phyloP scores from a whole-genome alignment of 1,284 basidiomycete species.

The Moesziomyces parantarcticus region DNA sequence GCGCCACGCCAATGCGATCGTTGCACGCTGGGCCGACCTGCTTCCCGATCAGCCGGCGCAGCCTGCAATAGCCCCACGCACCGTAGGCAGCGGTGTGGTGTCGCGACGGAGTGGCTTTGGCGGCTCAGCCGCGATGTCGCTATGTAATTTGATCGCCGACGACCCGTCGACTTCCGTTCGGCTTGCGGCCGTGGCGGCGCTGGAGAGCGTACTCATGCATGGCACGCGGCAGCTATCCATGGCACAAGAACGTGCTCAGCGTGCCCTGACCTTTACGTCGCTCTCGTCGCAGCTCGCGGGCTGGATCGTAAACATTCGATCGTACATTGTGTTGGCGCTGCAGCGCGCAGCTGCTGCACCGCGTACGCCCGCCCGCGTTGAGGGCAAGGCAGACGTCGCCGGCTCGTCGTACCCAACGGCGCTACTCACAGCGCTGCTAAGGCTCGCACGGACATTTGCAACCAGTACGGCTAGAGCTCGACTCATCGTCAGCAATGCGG shows the following conservation, averaged over 20 bases:
- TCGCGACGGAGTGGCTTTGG: background rate
- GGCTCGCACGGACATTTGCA: slow-evolving; percentile 21
- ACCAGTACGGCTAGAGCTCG: slow-evolving; percentile 19
- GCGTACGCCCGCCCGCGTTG: background rate
- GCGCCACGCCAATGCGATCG: slow-evolving; percentile 14
- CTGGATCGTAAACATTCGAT: slow-evolving; percentile 38
- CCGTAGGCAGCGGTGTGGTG: background rate
- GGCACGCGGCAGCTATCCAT: slow-evolving; percentile 30
- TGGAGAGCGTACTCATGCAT: slow-evolving; percentile 20
- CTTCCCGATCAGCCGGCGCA: slow-evolving; percentile 20
- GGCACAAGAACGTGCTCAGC: slow-evolving; percentile 35
- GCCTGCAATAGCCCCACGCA: too few relatives aligned
- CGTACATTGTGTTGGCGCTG: slow-evolving; percentile 20
- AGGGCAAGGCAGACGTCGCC: background rate
- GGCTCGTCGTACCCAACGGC: slow-evolving; percentile 7
- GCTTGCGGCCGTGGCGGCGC: slow-evolving; percentile 21
- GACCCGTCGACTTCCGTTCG: slow-evolving; percentile 30
- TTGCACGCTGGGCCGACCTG: slow-evolving; percentile 22
- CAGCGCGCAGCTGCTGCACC: slow-evolving; percentile 14
- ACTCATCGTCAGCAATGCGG: slow-evolving; percentile 11
- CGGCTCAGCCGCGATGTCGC: slow-evolving; percentile 4
- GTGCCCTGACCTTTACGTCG: slow-evolving; percentile 35
- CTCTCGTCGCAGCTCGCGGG: slow-evolving; percentile 34
- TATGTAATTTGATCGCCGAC: slow-evolving; percentile 23
- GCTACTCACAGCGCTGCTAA: slow-evolving; percentile 21